Conservation (phyloP, 129 eudicot genomes). For the Flaveria robusta region DNA sequence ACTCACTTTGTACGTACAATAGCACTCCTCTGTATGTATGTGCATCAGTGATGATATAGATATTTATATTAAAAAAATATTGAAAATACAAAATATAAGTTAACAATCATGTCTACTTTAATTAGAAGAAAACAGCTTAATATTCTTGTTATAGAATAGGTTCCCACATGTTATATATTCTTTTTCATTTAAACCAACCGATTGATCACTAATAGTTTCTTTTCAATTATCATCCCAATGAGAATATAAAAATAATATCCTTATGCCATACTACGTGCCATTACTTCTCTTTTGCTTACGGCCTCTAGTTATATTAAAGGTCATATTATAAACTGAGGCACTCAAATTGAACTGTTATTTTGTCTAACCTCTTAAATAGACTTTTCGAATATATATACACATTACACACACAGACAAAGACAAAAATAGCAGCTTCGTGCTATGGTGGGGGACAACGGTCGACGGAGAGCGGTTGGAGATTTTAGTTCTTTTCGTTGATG, state of each 20-base stretch:
- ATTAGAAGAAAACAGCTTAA: too few relatives aligned
- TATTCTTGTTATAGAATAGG: not conserved
- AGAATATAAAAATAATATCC: not conserved
- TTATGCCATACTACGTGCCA: not conserved
- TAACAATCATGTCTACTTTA: not conserved
- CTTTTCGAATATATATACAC: not conserved
- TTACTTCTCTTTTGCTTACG: constrained; percentile 1
- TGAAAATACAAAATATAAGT: not conserved
- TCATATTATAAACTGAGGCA: not conserved
- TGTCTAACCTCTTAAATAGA: not conserved
- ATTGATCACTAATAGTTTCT: not conserved
- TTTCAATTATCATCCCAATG: not conserved
- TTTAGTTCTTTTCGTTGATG: too few relatives aligned
- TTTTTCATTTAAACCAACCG: not conserved
- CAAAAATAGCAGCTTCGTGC: too few relatives aligned
- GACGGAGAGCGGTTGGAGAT: too few relatives aligned
- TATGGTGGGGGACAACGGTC: too few relatives aligned
- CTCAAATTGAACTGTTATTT: not conserved
- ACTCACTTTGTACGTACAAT: too few relatives aligned
- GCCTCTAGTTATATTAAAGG: not conserved
- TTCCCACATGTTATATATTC: not conserved
- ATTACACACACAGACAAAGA: too few relatives aligned
- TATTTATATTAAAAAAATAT: too few relatives aligned
- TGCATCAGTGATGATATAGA: too few relatives aligned
- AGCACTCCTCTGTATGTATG: too few relatives aligned